phyloP scores from a whole-genome alignment of 371 early-diverging fungal species.

The Globomyces sp. region DNA sequence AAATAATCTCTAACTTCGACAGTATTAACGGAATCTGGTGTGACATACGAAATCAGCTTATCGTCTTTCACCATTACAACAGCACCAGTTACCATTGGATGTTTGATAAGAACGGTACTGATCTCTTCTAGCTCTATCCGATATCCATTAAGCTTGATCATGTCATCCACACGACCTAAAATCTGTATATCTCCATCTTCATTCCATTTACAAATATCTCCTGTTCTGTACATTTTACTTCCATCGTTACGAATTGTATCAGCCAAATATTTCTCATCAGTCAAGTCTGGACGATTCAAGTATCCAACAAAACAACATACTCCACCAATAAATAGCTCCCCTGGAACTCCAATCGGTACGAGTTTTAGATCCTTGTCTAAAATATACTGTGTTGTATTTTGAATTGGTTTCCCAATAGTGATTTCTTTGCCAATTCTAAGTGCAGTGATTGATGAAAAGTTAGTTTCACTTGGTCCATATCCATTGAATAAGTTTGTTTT shows the following conservation, averaged over 20 bases:
- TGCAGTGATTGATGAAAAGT: background rate
- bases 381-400: constrained; percentile 20
- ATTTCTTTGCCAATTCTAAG: background rate
- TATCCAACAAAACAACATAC: constrained; percentile 28
- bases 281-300: constrained; percentile 29
- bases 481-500: constrained; percentile 13
- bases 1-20: constrained; percentile 10
- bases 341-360: constrained; percentile 16
- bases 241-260: constrained; percentile 6
- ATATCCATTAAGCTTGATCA: constrained; percentile 18
- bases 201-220: constrained; percentile 21
- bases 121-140: constrained; percentile 16
- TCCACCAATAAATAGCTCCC: constrained; percentile 24
- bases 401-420: constrained; percentile 24
- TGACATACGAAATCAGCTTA: constrained; percentile 25
- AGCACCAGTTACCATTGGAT: constrained; percentile 17
- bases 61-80: constrained; percentile 24
- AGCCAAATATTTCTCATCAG: constrained; percentile 26
- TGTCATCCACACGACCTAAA: constrained; percentile 7
- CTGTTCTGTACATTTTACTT: constrained; percentile 23
- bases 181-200: constrained; percentile 19
- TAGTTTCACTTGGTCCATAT: constrained; percentile 23
- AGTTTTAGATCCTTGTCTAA: constrained; percentile 13
- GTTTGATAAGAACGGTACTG: background rate
- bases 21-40: constrained; percentile 22